Base-by-base conservation (phyloP, 1,139 yeast genomes). In the Debaryomyces sp. region DNA sequence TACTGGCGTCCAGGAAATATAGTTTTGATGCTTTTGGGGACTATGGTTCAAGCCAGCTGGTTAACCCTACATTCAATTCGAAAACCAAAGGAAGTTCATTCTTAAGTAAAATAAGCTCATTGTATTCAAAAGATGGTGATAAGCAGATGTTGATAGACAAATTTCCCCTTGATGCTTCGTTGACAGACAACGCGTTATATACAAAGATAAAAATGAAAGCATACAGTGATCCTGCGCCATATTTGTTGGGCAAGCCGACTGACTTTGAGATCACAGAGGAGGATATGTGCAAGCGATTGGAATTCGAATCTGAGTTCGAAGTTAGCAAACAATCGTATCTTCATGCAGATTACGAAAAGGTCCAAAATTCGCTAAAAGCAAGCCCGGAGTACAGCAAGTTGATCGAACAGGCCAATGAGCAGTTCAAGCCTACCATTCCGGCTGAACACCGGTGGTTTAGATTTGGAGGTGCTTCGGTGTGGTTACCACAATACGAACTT, bases 391-490 rank as follows among this genome's bases (percentile, higher is more conserved):
- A 58, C 47, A 36, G 46, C 9, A 49, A 59, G 13, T 24, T 67
- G 40, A 45, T 67, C 7, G 44, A 57, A 21, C 40, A 54, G 17
- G 70, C 63, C 12, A 49, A 50, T n/a, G 45, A 48, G 5, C 49
- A 51, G 40, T 63, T 63, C 46, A 53, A 59, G 38, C 59, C 70
- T 4, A 56, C 53, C n/a, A 52, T 67, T 22, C 67, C 69, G 0
- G 54, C 50, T 10, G 54, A 61, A n/a, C 55, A 61, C 4, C 68
- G 63, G 47, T 70, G 75, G 75, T 61, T 64, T 45, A 57, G 69
- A 45, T 64, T 70, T 52, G 72, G 66, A 2, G 75, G 75, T 0
- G 62, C 75, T 0, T 65, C 72, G 1, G 71, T 67, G 6, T 70
- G 71, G 71, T 56, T 70, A 22, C 59, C 68, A 22, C 64, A 67